Percentiles rank a stretch among this genome's conserved stretches.
phyloP scores from a whole-genome alignment of 2,329 filamentous ascomycete species.

The Aspergillus aculeatus region DNA sequence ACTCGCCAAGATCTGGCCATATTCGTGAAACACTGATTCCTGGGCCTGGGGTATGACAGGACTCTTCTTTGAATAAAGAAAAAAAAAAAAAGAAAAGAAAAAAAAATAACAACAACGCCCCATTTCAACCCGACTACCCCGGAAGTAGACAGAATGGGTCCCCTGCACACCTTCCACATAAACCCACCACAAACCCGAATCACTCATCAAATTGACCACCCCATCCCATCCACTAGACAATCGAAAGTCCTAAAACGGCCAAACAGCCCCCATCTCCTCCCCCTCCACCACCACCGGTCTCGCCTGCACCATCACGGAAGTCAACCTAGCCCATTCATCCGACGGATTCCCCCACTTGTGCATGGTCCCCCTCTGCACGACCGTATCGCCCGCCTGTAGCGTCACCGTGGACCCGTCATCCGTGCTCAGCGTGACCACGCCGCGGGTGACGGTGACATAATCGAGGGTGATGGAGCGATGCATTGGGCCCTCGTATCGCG shows the following conservation, averaged over 20 bases:
- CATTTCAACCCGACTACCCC: too few relatives aligned
- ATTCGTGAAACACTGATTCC: too few relatives aligned
- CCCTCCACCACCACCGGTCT: not conserved
- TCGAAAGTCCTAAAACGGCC: not conserved
- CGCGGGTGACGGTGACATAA: conserved; percentile 2
- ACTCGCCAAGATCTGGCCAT: too few relatives aligned
- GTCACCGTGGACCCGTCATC: conserved; percentile 2
- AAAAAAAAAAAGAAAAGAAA: too few relatives aligned
- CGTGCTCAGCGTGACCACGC: not conserved
- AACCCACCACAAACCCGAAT: too few relatives aligned
- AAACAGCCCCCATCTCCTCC: not conserved
- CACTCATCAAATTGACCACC: too few relatives aligned
- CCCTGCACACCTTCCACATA: too few relatives aligned
- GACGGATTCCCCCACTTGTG: conserved; percentile 8
- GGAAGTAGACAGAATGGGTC: too few relatives aligned
- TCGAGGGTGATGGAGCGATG: conserved; percentile 8
- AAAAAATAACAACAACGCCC: too few relatives aligned
- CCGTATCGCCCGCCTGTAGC: conserved; percentile 1
- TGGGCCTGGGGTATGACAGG: too few relatives aligned
- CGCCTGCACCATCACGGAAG: not conserved
- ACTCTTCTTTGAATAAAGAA: too few relatives aligned
- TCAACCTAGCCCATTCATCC: conserved; percentile 1
- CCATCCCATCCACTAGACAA: not conserved
- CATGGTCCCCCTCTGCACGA: conserved; percentile 9
- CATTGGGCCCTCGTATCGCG: not conserved